Percentiles rank a stretch among this genome's conserved stretches.
Evolutionary conservation across 2,329 filamentous ascomycete genomes (phyloP).

Genomic region (Nigrograna mackinnonii): DNA sequence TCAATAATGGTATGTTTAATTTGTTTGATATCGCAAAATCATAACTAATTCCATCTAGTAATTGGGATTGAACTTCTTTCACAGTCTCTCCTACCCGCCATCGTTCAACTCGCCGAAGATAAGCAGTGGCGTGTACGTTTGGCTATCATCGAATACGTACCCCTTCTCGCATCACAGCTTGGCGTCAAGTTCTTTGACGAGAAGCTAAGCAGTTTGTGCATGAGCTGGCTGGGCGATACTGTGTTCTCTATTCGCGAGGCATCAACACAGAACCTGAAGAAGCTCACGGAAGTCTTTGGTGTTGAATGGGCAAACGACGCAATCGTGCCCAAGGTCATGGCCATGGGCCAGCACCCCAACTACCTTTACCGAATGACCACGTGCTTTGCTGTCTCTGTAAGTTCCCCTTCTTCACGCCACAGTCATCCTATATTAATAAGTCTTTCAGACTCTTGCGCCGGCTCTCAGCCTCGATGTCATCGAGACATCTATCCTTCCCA

Average conservation of each 20-base stretch:
- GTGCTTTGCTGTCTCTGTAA: constrained; percentile 97
- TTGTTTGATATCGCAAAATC: too few species aligned
- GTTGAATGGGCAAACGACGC: constrained; percentile 97
- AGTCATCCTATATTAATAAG: too few species aligned
- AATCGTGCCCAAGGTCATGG: constrained; percentile 98
- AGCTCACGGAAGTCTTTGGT: constrained; percentile 97
- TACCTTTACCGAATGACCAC: constrained; percentile 99
- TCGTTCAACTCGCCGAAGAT: constrained; percentile 96
- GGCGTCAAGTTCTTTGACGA: constrained; percentile 98
- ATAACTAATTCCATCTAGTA: constrained; percentile 2
- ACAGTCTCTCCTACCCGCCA: constrained; percentile 93
- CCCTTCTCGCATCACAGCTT: constrained; percentile 90
- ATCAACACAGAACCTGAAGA: constrained; percentile 96
- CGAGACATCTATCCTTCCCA: constrained; percentile 88
- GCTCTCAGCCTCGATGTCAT: constrained; percentile 95
- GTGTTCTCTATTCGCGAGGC: constrained; percentile 99
- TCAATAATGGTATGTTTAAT: constrained; percentile 81
- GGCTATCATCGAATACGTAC: constrained; percentile 99
- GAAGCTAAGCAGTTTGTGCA: constrained; percentile 91
- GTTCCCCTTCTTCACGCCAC: too few species aligned
- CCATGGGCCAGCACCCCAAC: constrained; percentile 97
- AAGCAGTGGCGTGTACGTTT: constrained; percentile 99
- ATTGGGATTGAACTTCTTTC: constrained; percentile 98
- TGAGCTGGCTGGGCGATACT: constrained; percentile 97
- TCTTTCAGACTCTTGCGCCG: constrained; percentile 87